Percentiles rank a stretch among this genome's conserved stretches.
phyloP scores from a whole-genome alignment of 345 rosid species.

The Eucalyptus shirleyi region DNA sequence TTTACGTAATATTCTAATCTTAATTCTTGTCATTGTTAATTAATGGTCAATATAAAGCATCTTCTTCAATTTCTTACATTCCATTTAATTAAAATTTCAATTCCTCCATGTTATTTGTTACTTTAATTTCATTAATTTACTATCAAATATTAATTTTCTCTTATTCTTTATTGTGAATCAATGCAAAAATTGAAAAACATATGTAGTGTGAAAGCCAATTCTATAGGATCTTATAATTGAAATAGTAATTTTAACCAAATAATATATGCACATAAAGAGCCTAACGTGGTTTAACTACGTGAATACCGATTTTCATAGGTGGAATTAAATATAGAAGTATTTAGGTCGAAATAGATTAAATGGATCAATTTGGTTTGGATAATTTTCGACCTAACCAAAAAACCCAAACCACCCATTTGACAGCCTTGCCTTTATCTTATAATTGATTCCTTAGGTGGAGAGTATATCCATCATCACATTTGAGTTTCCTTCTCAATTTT shows the following conservation, averaged over 20 bases:
- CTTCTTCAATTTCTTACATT: not conserved
- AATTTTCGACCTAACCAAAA: no score
- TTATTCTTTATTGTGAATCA: not conserved
- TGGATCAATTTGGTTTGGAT: no score
- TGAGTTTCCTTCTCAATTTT: not conserved
- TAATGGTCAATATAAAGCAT: not conserved
- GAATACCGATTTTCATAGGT: not conserved
- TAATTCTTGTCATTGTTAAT: not conserved
- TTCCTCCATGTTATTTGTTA: not conserved
- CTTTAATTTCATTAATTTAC: no score
- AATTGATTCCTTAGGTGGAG: not conserved
- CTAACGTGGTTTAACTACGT: not conserved
- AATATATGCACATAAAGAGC: not conserved
- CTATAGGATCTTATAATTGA: not conserved
- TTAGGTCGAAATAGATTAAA: no score
- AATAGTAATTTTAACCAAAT: no score
- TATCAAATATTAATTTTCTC: not conserved
- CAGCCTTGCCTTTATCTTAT: not conserved
- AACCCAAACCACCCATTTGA: not conserved
- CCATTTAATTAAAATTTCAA: not conserved
- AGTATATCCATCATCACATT: not conserved
- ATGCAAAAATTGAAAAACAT: not conserved
- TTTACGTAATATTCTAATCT: not conserved
- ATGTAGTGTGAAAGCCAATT: not conserved
- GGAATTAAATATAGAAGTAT: no score